Base-by-base conservation (phyloP, 1,284 basidiomycete species). In the Rhodotorula sp. region DNA sequence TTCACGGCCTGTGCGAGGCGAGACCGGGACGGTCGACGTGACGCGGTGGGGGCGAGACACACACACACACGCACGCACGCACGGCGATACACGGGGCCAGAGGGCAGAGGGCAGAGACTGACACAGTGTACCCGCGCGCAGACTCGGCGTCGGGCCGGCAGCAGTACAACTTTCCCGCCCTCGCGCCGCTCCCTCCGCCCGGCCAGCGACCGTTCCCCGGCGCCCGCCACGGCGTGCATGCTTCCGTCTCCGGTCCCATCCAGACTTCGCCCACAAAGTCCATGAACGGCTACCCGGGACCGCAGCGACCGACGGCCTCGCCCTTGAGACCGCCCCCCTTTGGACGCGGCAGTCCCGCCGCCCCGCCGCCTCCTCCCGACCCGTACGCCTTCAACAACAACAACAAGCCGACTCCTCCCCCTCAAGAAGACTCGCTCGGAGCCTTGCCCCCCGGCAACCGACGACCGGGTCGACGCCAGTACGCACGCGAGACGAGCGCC, bases 141-240 rank as follows among this genome's bases (percentile, higher is more conserved):
- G 81, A 81, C 62, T 75, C 76, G 8, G 77, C 81, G 3, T 81
- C 81, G 4, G 81, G 81, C 31, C 70, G 81, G 45, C 79, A 78
- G 26, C 80, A 79, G 72, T 81, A 80, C 80, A 79, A 80, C 71
- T 80, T 80, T 45, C 81, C 81, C 26, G 59, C 73, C 21, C 64
- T 74, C 23, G 64, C 69, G 12, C 72, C 67, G 15, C 60, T 69
- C 12, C 71, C 71, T 50, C 61, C 66, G 5, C 67, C 70, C 23
- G 68, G 67, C 2, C 70, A 74, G 56, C 62, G 68, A 28, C 67
- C 69, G 5, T 65, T 70, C 34, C 62, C 60, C 66, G 76, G 66
- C 65, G 69, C 60, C 61, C 76, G 70, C 28, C 77, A 67, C 70
- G 75, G 61, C 71, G 70, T 62, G 62, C 80, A 63, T 78, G 79